Evolutionary conservation across 352 stramenopile species (phyloP).

Genomic region (Blastocystis sp.): DNA sequence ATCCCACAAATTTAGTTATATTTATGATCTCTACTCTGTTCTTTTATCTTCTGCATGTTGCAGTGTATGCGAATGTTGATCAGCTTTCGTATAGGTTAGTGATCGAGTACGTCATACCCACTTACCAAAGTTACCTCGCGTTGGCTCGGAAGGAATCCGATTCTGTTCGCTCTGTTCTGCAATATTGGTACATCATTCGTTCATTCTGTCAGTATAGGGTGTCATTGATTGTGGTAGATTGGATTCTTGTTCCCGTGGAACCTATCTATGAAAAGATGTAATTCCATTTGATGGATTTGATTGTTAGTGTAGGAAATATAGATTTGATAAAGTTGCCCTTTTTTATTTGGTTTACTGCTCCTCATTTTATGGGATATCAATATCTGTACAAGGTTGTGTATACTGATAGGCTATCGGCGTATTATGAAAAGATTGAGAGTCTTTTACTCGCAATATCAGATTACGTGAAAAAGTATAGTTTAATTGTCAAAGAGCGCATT

Average conservation of each 20-base stretch:
- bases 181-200: background rate
- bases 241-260: background rate
- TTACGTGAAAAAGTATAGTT: background rate
- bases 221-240: background rate
- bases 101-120: background rate
- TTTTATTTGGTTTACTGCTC: background rate
- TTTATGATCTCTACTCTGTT: background rate
- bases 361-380: background rate
- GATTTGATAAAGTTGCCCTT: background rate
- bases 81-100: background rate
- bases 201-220: background rate
- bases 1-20: background rate
- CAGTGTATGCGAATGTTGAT: background rate
- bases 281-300: background rate
- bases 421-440: background rate
- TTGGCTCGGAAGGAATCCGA: background rate
- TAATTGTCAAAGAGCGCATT: background rate
- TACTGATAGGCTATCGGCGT: background rate
- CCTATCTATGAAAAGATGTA: background rate
- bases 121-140: background rate
- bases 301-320: background rate
- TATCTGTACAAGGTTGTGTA: background rate
- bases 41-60: background rate
- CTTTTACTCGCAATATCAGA: background rate
- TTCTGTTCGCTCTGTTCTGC: background rate